phyloP scores from a whole-genome alignment of 164 flowering plant species.

The Aristolochia contorta region DNA sequence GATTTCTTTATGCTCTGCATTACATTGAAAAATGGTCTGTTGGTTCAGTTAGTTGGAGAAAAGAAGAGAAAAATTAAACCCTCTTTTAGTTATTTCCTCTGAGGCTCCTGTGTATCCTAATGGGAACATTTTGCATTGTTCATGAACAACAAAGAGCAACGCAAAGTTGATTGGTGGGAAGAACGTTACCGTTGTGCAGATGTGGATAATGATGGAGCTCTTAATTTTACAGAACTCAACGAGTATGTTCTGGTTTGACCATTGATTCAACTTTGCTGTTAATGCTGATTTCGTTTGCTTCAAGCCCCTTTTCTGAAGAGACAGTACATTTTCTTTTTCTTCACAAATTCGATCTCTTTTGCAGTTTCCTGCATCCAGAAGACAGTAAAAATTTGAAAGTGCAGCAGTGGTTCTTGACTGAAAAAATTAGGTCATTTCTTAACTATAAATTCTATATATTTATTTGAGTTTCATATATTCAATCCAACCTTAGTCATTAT shows the following conservation, averaged over 20 bases:
- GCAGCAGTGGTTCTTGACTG: slow-evolving; percentile 36
- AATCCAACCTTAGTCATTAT: too few relatives aligned
- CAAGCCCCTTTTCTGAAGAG: neutral
- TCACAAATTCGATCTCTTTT: neutral
- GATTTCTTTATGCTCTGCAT: too few relatives aligned
- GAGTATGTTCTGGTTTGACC: slow-evolving; percentile 27
- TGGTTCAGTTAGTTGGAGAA: too few relatives aligned
- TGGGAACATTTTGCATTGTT: slow-evolving; percentile 15
- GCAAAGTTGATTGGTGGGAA: slow-evolving; percentile 60
- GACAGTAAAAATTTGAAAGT: slow-evolving; percentile 41
- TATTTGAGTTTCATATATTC: too few relatives aligned
- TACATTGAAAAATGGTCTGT: too few relatives aligned
- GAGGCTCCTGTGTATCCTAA: too few relatives aligned
- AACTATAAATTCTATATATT: neutral
- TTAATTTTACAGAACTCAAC: slow-evolving; percentile 37
- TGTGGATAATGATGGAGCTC: slow-evolving; percentile 30
- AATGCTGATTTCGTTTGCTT: neutral
- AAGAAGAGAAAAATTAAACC: too few relatives aligned
- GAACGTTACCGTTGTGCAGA: slow-evolving; percentile 51
- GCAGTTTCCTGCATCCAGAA: slow-evolving; percentile 63
- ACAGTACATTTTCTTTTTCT: neutral
- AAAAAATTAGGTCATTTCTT: slow-evolving; percentile 31
- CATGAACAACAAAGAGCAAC: slow-evolving; percentile 27
- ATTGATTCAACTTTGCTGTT: neutral
- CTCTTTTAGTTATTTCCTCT: too few relatives aligned